Percentiles rank a stretch among this genome's conserved stretches.
These are phyloP conservation scores for Phytopythium delawarense DNA, from an alignment of 352 stramenopile species.

Conservation along the genomic window DNA sequence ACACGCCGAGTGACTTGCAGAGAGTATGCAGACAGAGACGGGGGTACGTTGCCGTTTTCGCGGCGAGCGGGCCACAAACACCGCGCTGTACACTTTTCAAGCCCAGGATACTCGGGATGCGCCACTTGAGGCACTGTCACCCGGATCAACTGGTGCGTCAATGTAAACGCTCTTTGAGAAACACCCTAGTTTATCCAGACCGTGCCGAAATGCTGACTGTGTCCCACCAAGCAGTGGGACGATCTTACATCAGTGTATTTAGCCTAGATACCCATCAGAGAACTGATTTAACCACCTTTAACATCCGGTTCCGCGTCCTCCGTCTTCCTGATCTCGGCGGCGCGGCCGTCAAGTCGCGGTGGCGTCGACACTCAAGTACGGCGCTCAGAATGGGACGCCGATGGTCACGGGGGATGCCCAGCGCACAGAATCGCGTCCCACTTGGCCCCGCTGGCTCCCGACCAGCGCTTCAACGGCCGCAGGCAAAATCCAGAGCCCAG, in stretches of 20 bases:
- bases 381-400: not conserved
- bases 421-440: not conserved
- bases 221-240: not conserved
- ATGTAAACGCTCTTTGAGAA: not conserved
- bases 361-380: not conserved
- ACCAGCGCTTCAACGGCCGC: not conserved
- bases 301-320: not conserved
- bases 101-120: constrained; percentile 3
- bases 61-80: not conserved
- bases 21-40: not conserved
- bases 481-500: constrained; percentile 3
- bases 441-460: not conserved
- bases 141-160: not conserved
- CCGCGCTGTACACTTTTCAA: constrained; percentile 2
- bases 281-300: no score
- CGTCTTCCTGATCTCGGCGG: not conserved
- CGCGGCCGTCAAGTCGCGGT: not conserved
- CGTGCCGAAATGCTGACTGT: not conserved
- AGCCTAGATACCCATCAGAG: no score
- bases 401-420: not conserved
- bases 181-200: not conserved
- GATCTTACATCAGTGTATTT: no score
- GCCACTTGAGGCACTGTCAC: not conserved
- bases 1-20: not conserved
- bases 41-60: not conserved